Evolutionary conservation across 108 stramenopile species (phyloP).

Genomic region (Skeletonema menzelii): DNA sequence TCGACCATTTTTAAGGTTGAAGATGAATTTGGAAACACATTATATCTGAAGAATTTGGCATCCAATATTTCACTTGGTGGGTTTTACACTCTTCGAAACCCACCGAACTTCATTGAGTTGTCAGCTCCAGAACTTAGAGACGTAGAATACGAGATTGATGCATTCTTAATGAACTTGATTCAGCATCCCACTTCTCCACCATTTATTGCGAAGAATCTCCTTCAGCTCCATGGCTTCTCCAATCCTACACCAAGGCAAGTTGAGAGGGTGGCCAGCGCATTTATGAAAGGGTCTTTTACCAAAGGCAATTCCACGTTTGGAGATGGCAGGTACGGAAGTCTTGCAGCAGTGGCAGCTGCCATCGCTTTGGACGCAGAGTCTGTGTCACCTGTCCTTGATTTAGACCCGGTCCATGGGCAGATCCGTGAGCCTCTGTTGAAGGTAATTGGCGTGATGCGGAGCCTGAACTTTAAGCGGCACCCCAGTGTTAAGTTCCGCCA

Average conservation of each 20-base stretch:
- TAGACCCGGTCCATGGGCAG: conserved; percentile 52
- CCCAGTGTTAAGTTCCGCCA: conserved; percentile 25
- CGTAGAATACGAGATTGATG: conserved; percentile 45
- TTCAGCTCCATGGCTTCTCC: conserved; percentile 66
- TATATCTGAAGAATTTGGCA: conserved; percentile 31
- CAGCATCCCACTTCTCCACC: conserved; percentile 50
- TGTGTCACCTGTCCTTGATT: conserved; percentile 39
- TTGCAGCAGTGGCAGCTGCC: conserved; percentile 53
- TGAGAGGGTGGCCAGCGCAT: conserved; percentile 42
- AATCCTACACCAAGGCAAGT: conserved; percentile 74
- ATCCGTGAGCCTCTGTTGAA: conserved; percentile 55
- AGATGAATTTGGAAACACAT: conserved; percentile 28
- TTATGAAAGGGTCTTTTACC: conserved; percentile 36
- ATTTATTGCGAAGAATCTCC: conserved; percentile 60
- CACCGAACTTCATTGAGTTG: conserved; percentile 29
- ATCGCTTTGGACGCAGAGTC: conserved; percentile 56
- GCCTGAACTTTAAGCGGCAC: conserved; percentile 35
- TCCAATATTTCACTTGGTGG: conserved; percentile 20
- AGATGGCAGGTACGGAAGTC: conserved; percentile 40
- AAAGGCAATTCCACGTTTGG: conserved; percentile 46
- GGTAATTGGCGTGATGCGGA: conserved; percentile 50
- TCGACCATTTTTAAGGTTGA: conserved; percentile 43
- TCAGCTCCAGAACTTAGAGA: conserved; percentile 36
- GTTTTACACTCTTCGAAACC: conserved; percentile 32
- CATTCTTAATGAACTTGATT: conserved; percentile 27